phyloP scores from a whole-genome alignment of 768 basidiomycete species.

The Grammothele lineata region DNA sequence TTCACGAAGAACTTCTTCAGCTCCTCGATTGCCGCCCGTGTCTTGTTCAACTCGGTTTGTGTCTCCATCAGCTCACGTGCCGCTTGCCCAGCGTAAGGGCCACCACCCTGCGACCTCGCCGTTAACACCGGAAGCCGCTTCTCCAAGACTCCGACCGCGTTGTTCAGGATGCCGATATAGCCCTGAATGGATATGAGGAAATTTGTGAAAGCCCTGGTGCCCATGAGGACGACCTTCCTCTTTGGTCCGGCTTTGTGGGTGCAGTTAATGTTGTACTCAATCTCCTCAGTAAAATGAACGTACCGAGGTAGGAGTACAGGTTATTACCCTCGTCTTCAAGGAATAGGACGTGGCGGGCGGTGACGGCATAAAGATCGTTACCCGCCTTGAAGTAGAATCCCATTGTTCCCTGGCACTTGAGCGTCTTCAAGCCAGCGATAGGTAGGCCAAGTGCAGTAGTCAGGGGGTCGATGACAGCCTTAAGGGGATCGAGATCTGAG shows the following conservation, averaged over 20 bases:
- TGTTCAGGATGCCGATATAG: background rate
- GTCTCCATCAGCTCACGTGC: too few species aligned
- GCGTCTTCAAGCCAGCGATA: background rate
- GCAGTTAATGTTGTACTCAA: conserved; percentile 15
- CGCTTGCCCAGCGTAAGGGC: too few species aligned
- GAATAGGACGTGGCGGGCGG: conserved; percentile 10
- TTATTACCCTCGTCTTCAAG: conserved; percentile 4
- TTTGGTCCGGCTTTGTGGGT: conserved; percentile 19
- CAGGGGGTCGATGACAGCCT: background rate
- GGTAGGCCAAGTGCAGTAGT: background rate
- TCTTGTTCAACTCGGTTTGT: too few species aligned
- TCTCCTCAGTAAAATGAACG: conserved; percentile 15
- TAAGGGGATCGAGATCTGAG: background rate
- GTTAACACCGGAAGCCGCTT: too few species aligned
- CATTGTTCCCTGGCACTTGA: conserved; percentile 4
- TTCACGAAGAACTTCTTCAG: conserved; percentile 11
- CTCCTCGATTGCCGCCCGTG: conserved; percentile 6
- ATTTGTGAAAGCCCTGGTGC: conserved; percentile 5
- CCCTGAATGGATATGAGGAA: conserved; percentile 21
- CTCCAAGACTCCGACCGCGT: too few species aligned
- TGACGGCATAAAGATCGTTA: background rate
- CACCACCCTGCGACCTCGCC: too few species aligned
- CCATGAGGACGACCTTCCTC: conserved; percentile 25
- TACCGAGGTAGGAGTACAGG: background rate
- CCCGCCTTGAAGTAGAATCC: conserved; percentile 5